Evolutionary conservation across 768 basidiomycete species (phyloP).

Genomic region (Calvatia gigantea): DNA sequence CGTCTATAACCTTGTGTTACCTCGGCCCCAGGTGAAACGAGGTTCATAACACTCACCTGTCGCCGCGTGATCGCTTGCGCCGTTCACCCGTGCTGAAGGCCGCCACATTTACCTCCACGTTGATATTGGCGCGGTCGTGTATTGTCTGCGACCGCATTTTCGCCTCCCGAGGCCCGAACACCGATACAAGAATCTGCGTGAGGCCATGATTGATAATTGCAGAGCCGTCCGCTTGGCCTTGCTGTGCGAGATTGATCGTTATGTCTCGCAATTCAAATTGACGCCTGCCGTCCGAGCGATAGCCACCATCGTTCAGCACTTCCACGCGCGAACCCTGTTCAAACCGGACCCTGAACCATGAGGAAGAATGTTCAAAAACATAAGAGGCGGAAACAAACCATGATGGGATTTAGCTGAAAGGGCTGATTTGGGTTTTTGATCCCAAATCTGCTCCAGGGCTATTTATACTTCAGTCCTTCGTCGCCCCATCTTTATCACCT

Average conservation of each 20-base stretch:
- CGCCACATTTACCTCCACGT: constrained; percentile 84
- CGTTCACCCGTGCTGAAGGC: constrained; percentile 85
- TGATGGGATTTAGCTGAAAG: background rate
- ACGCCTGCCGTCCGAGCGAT: constrained; percentile 89
- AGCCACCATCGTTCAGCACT: constrained; percentile 80
- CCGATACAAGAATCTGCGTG: constrained; percentile 82
- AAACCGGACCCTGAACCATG: constrained; percentile 7
- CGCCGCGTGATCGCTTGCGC: constrained; percentile 71
- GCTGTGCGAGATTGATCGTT: constrained; percentile 70
- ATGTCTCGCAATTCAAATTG: constrained; percentile 89
- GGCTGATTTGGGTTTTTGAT: background rate
- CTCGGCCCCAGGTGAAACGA: background rate
- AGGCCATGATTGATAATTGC: constrained; percentile 85
- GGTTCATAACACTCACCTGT: constrained; percentile 66
- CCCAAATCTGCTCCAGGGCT: constrained; percentile 3
- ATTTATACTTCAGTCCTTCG: background rate
- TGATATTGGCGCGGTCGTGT: constrained; percentile 86
- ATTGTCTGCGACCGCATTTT: constrained; percentile 74
- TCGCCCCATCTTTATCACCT: constrained; percentile 17
- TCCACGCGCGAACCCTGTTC: constrained; percentile 55
- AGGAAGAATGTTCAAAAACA: background rate
- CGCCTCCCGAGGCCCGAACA: constrained; percentile 91
- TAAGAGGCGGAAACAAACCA: background rate
- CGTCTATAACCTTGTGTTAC: constrained; percentile 48
- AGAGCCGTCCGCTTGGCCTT: constrained; percentile 81